Conservation (phyloP, 2,329 filamentous ascomycete species). For the Camillea tinctor region DNA sequence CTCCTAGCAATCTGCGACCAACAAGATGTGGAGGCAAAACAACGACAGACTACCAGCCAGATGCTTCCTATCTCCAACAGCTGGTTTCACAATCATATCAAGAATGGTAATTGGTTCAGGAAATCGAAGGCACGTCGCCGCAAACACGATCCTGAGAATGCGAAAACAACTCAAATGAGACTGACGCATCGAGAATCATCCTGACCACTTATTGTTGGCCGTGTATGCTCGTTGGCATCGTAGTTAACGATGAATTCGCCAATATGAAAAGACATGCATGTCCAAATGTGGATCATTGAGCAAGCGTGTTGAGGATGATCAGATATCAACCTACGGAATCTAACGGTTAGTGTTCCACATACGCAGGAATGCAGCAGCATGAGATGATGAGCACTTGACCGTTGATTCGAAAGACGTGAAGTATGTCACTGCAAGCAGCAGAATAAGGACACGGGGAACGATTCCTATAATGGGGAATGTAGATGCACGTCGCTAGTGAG, state of each 20-base stretch:
- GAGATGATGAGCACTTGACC: background rate
- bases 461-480: background rate
- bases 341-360: background rate
- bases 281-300: background rate
- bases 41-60: background rate
- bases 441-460: background rate
- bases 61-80: background rate
- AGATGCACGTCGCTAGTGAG: background rate
- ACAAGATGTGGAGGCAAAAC: background rate
- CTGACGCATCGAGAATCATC: background rate
- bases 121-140: background rate
- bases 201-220: background rate
- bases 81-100: background rate
- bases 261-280: background rate
- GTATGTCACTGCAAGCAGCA: background rate
- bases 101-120: background rate
- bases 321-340: background rate
- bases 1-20: background rate
- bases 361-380: background rate
- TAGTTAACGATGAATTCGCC: background rate
- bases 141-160: background rate
- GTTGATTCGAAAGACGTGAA: background rate
- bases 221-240: background rate
- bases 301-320: background rate
- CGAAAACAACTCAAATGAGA: background rate